Conservation (phyloP, 2,329 filamentous ascomycete genomes). For the Arthroderma uncinatum region DNA sequence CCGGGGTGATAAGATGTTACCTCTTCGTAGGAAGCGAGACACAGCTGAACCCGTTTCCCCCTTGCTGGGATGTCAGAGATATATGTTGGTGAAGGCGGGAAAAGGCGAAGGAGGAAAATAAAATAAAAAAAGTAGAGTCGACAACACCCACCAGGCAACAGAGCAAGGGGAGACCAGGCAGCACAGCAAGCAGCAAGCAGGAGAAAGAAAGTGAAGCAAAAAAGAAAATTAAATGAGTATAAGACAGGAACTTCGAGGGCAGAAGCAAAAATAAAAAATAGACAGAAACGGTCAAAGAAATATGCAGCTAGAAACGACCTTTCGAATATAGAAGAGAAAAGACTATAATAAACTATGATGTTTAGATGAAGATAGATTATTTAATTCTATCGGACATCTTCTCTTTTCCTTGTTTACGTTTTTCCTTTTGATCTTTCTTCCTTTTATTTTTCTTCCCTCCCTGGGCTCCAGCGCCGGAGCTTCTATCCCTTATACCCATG, state of each 20-base stretch:
- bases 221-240: not conserved
- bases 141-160: not conserved
- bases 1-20: not conserved
- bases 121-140: not conserved
- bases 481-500: not conserved
- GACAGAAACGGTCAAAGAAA: slow-evolving; percentile 4
- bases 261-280: not conserved
- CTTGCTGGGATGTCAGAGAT: not conserved
- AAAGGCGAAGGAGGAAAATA: not conserved
- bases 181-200: not conserved
- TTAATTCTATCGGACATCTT: not conserved
- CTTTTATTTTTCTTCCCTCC: not conserved
- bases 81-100: not conserved
- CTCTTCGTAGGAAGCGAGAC: not conserved
- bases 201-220: not conserved
- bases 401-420: slow-evolving; percentile 6
- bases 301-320: not conserved
- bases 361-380: not conserved
- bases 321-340: no score
- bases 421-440: slow-evolving; percentile 2
- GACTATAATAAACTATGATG: not conserved
- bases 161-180: not conserved
- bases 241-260: not conserved
- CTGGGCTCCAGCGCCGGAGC: not conserved
- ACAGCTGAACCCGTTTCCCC: not conserved